Percentiles rank a stretch among this genome's conserved stretches.
phyloP scores from a whole-genome alignment of 108 stramenopile species.

The Chaetoceros muelleri region DNA sequence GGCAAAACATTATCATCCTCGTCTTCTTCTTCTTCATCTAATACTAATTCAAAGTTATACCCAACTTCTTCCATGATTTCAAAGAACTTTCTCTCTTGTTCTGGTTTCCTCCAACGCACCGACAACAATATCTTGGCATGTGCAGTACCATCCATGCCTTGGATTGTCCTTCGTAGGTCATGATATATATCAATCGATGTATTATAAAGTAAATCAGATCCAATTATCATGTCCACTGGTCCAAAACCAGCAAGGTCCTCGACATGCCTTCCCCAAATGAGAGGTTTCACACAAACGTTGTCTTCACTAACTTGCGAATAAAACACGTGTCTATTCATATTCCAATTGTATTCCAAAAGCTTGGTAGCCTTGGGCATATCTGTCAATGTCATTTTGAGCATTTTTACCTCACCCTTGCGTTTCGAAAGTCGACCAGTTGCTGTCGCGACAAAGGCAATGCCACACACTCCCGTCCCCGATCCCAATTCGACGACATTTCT shows the following conservation, averaged over 20 bases:
- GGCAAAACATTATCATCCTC: background rate
- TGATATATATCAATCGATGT: conserved; percentile 13
- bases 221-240: conserved; percentile 26
- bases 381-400: conserved; percentile 19
- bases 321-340: conserved; percentile 22
- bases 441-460: conserved; percentile 37
- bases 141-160: conserved; percentile 15
- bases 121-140: conserved; percentile 15
- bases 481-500: conserved; percentile 54
- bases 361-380: conserved; percentile 30
- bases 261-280: conserved; percentile 22
- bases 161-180: conserved; percentile 23
- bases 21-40: too few species aligned
- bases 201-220: conserved; percentile 72
- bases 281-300: conserved; percentile 10
- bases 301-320: background rate
- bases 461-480: conserved; percentile 47
- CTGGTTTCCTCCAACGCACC: conserved; percentile 69
- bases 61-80: conserved; percentile 9
- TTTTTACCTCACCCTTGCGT: background rate
- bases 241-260: too few species aligned
- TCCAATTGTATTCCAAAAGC: conserved; percentile 33
- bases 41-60: conserved; percentile 16
- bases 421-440: background rate
- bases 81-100: conserved; percentile 57